phyloP scores from a whole-genome alignment of 495 filamentous ascomycete genomes.

The Penicillium argentinense region DNA sequence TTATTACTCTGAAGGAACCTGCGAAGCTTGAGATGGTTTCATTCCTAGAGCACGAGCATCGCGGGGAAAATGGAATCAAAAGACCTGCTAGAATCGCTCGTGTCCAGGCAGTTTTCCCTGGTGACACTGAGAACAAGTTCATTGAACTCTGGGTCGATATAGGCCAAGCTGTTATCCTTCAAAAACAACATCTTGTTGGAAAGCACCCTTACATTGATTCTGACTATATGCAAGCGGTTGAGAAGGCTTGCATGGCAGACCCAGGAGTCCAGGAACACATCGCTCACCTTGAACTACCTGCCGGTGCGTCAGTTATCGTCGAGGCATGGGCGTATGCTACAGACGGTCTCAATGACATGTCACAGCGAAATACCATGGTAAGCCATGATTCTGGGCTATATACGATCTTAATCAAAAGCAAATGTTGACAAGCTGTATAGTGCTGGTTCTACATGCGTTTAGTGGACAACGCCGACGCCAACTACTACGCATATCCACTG shows the following conservation, averaged over 20 bases:
- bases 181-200: slow-evolving; percentile 17
- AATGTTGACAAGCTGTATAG: slow-evolving; percentile 15
- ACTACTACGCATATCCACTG: slow-evolving; percentile 78
- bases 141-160: slow-evolving; percentile 21
- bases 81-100: slow-evolving; percentile 19
- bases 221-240: slow-evolving; percentile 30
- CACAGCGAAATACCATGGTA: slow-evolving; percentile 30
- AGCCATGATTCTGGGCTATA: too few relatives aligned
- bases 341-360: slow-evolving; percentile 41
- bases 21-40: slow-evolving; percentile 25
- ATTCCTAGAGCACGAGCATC: slow-evolving; percentile 24
- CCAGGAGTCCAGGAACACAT: slow-evolving; percentile 22
- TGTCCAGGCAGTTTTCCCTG: slow-evolving; percentile 17
- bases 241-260: slow-evolving; percentile 26
- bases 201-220: slow-evolving; percentile 33
- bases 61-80: not conserved
- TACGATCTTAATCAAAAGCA: not conserved
- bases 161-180: slow-evolving; percentile 2
- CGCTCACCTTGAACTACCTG: slow-evolving; percentile 26
- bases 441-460: slow-evolving; percentile 38
- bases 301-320: slow-evolving; percentile 27
- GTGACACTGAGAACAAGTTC: slow-evolving; percentile 7
- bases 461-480: slow-evolving; percentile 39
- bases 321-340: slow-evolving; percentile 43
- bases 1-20: slow-evolving; percentile 30